Base-by-base conservation (phyloP, 768 basidiomycete genomes). In the Pleurotus tuoliensis region DNA sequence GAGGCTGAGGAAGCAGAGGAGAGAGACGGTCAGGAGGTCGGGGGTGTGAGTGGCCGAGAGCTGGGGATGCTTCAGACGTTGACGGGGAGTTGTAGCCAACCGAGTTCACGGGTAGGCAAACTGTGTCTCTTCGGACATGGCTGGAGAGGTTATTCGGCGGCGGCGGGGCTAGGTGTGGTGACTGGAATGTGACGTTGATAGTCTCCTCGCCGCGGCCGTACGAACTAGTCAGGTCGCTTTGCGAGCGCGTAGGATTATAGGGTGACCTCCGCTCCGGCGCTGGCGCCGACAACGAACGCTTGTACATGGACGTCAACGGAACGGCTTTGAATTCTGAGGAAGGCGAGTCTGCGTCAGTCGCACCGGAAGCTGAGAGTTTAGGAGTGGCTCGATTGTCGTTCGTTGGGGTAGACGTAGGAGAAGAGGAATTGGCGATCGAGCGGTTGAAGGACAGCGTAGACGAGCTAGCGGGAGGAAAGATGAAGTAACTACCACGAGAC, bases 291-390 rank as follows among this genome's bases (percentile, higher is more conserved):
- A 81, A 71, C 9, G 83, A 82, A 52, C 87, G 84, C 66, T 77
- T 85, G 73, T 81, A 83, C 82, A 86, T 82, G 50, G 83, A 76
- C 3, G 84, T 83, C 25, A 86, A 77, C 3, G 84, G 79, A 22
- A 82, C 71, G 27, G 22, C 15, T 24, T n/a, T 22, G 39, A 53
- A 53, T 22, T 39, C 15, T 15, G 38, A 24, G 1, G 34, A 18
- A 3, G 38, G 20, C 41, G 41, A n/a, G 8, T 11, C 30, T 1
- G 30, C 7, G 30, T 34, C 30, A 3, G 30, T 34, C 2, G 9
- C 30, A 34, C 30, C 30, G 9, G 30, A 11, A 34, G 30, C 11
- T 34, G 30, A 11, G 30, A 34, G 30, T 9, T 34, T 9, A 15
- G 41, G 41, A 44, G 41, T 16, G 8, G 13, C n/a, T 44, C n/a